These are phyloP conservation scores for Canavalia gladiata DNA, from an alignment of 306 rosid species.

Conservation along the genomic window DNA sequence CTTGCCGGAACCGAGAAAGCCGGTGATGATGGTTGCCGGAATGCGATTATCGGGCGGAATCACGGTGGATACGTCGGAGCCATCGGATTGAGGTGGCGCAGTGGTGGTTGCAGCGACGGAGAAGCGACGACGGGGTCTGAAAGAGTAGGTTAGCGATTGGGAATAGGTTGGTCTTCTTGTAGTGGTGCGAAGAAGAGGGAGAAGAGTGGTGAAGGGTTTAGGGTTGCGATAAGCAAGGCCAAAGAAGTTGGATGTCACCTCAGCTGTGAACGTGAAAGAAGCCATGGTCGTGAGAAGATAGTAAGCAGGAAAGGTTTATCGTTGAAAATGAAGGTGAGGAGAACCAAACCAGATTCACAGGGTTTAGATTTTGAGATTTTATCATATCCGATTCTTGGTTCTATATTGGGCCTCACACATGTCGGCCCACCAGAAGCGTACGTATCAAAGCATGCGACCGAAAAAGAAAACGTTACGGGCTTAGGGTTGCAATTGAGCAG, in stretches of 20 bases:
- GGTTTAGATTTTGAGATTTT: conserved; percentile 3
- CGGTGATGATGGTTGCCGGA: conserved; percentile 94
- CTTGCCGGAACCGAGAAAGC: conserved; percentile 97
- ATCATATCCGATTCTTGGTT: neutral
- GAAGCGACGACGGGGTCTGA: conserved; percentile 55
- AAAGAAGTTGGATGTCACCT: conserved; percentile 64
- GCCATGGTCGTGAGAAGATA: conserved; percentile 49
- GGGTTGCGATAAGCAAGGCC: conserved; percentile 55
- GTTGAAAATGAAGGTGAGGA: neutral
- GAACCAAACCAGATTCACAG: neutral
- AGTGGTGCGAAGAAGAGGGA: conserved; percentile 49
- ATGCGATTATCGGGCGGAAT: conserved; percentile 81
- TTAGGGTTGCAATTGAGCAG: no score
- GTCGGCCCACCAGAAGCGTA: no score
- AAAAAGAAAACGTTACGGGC: no score
- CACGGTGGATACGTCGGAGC: conserved; percentile 66
- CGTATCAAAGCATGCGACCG: no score
- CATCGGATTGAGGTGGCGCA: conserved; percentile 64
- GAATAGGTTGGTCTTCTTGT: neutral
- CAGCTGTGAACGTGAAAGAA: conserved; percentile 56
- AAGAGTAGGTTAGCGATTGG: conserved; percentile 46
- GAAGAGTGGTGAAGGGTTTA: conserved; percentile 47
- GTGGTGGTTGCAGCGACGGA: conserved; percentile 65
- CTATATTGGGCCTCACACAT: neutral
- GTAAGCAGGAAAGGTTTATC: conserved; percentile 16